These are phyloP conservation scores for Kondoa subrosea DNA, from an alignment of 768 basidiomycete genomes.

Conservation along the genomic window DNA sequence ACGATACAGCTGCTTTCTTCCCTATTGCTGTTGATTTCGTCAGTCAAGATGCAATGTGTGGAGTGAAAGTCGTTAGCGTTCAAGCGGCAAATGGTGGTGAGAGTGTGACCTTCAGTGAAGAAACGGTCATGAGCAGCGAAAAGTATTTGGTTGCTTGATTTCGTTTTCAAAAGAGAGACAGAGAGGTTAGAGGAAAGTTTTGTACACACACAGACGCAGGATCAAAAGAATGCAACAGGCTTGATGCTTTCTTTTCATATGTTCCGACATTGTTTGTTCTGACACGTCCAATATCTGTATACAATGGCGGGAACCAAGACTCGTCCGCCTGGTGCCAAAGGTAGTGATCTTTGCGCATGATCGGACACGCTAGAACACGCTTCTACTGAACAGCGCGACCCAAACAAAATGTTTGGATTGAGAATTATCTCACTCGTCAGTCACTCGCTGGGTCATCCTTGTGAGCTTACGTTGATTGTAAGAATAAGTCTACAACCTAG, in stretches of 20 bases:
- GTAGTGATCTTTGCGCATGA: neutral
- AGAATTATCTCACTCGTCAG: neutral
- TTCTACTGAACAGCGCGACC: neutral
- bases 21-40: slow-evolving; percentile 72
- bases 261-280: too few relatives aligned
- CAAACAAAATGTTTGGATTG: neutral
- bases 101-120: slow-evolving; percentile 43
- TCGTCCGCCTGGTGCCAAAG: too few relatives aligned
- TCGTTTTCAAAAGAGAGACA: neutral
- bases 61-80: slow-evolving; percentile 45
- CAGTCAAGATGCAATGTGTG: slow-evolving; percentile 61
- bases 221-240: too few relatives aligned
- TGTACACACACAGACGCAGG: too few relatives aligned
- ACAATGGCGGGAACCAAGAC: too few relatives aligned
- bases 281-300: too few relatives aligned
- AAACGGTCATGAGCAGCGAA: slow-evolving; percentile 40
- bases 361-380: too few relatives aligned
- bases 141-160: slow-evolving; percentile 37
- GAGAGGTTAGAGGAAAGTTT: too few relatives aligned
- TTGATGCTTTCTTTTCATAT: too few relatives aligned
- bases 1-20: slow-evolving; percentile 74
- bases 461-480: too few relatives aligned
- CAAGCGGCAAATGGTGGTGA: slow-evolving; percentile 41
- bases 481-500: slow-evolving; percentile 49
- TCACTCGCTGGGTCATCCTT: neutral